phyloP scores from a whole-genome alignment of 1,284 basidiomycete species.

The Pseudozyma hubeiensis region DNA sequence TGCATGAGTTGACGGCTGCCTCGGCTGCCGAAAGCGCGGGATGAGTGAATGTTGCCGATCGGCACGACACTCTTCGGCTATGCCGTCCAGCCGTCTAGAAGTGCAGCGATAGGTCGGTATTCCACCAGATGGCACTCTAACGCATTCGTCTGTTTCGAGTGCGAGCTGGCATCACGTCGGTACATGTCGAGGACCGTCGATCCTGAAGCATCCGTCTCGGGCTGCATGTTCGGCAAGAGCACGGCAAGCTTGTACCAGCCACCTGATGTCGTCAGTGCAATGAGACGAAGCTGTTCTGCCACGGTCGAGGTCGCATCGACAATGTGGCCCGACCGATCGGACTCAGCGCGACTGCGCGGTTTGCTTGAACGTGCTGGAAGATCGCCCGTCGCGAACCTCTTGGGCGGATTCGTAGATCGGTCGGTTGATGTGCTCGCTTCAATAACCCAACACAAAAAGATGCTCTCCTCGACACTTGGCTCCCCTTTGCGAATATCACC shows the following conservation, averaged over 20 bases:
- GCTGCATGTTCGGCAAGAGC: slow-evolving; percentile 3
- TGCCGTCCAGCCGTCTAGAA: slow-evolving; percentile 35
- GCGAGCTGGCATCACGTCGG: slow-evolving; percentile 22
- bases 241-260: slow-evolving; percentile 59
- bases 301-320: not conserved
- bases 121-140: slow-evolving; percentile 34
- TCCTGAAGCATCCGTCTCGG: not conserved
- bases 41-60: not conserved
- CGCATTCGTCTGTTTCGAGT: slow-evolving; percentile 8
- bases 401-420: not conserved
- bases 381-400: not conserved
- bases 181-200: slow-evolving; percentile 60
- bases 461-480: slow-evolving; percentile 52
- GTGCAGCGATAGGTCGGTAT: slow-evolving; percentile 34
- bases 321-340: not conserved
- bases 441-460: slow-evolving; percentile 56
- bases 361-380: slow-evolving; percentile 7
- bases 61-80: not conserved
- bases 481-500: slow-evolving; percentile 60
- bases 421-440: slow-evolving; percentile 6
- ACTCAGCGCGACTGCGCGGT: not conserved
- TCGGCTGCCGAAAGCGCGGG: no score
- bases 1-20: not conserved
- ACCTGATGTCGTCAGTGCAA: slow-evolving; percentile 60
- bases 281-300: slow-evolving; percentile 25